These are phyloP conservation scores for Omphalotus olearius DNA, from an alignment of 1,284 basidiomycete species.

Conservation along the genomic window DNA sequence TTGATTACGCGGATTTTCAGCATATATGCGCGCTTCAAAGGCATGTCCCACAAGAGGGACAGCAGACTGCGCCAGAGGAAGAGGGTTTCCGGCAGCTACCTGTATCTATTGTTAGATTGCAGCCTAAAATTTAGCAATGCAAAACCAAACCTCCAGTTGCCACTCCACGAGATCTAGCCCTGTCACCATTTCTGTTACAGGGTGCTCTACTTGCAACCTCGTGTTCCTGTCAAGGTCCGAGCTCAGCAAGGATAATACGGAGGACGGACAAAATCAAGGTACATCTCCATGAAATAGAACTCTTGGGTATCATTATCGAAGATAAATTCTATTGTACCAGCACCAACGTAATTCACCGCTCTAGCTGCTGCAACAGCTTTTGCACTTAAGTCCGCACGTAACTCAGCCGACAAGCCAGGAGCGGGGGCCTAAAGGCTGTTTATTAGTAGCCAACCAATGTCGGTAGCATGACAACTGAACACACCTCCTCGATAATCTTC, in stretches of 20 bases:
- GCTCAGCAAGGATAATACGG: conserved; percentile 2
- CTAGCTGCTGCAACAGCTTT: conserved; percentile 91
- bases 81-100: conserved; percentile 85
- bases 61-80: conserved; percentile 73
- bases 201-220: conserved; percentile 90
- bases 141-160: conserved; percentile 71
- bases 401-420: conserved; percentile 73
- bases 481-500: conserved; percentile 89
- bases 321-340: conserved; percentile 92
- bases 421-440: conserved; percentile 71
- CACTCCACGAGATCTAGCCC: conserved; percentile 91
- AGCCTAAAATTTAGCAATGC: conserved; percentile 1
- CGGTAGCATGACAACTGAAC: conserved; percentile 11
- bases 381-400: conserved; percentile 76
- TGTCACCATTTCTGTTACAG: conserved; percentile 94
- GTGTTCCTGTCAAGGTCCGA: conserved; percentile 65
- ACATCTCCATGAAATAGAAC: conserved; percentile 96
- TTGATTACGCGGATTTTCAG: conserved; percentile 89
- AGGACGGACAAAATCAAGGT: background rate
- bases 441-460: background rate
- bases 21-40: conserved; percentile 96
- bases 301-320: conserved; percentile 83
- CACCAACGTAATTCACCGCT: conserved; percentile 88
- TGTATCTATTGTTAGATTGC: conserved; percentile 21
- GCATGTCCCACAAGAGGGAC: conserved; percentile 88